Evolutionary conservation across 352 stramenopile genomes (phyloP), one percentile per base, ranked within the genome.

Genomic region (Aphanomyces cochlioides): DNA sequence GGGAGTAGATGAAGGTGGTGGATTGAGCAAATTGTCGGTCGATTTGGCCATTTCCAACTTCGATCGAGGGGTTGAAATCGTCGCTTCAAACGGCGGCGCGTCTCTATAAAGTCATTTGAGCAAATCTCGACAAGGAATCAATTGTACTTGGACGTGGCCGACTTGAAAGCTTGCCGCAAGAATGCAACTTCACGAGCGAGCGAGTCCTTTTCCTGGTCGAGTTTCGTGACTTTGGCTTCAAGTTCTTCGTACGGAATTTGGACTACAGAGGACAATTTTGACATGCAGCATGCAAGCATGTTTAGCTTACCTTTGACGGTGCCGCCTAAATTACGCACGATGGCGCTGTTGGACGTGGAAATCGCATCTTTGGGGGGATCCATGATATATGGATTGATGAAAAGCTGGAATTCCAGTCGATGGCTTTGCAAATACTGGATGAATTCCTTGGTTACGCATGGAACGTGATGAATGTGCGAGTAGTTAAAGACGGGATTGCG

Each of bases 401-500:
- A 96, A 40, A 96, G 82, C 66, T 94, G 84, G 47, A 96, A 94
- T 72, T 96, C 87, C 58, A 95, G 79, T 36, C 88, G 85, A 45
- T 80, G 75, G 61, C 79, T 87, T 50, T 94, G 83, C 10, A 96
- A 75, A 63, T 93, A 96, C 63, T 88, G 78, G 36, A 97, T 79
- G 54, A 97, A 97, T 53, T 89, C 84, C 63, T 90, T 81, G 34
- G 88, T 96, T 28, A 97, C 90, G 39, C 79, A 87, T 53, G 86
- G 75, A 4, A 98, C 80, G 60, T 96, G 85, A 72, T 97, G 92
- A 15, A 96, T 76, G 39, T 79, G 87, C 57, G 89, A 78, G 77
- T 97, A 98, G 71, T 95, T 93, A 67, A 98, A 96, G 39, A 89
- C 82, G 1, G 92, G 83, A 41, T 87, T 97, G 17, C 86, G 78